Evolutionary conservation across 768 basidiomycete genomes (phyloP).

Genomic region (Calocybe indica): DNA sequence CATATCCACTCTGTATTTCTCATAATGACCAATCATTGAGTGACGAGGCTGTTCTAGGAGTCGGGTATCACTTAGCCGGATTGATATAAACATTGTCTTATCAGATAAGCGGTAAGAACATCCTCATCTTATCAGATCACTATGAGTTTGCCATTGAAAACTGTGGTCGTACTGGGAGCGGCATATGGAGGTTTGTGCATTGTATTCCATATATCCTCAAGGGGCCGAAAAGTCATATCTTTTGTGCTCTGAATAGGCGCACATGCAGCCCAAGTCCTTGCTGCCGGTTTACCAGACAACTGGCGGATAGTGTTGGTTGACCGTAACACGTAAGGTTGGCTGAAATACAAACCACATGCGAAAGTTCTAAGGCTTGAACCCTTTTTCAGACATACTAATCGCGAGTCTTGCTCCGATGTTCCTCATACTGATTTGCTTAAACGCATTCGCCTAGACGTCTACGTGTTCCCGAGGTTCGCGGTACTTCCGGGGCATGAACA

Average conservation of each 20-base stretch:
- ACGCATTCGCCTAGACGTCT: conserved; percentile 33
- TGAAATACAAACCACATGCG: not conserved
- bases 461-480: conserved; percentile 52
- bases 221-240: not conserved
- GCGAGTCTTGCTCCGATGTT: conserved; percentile 16
- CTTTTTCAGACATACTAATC: conserved; percentile 38
- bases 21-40: too few species aligned
- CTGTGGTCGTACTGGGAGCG: conserved; percentile 49
- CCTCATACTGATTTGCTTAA: not conserved
- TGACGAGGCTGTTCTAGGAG: conserved; percentile 10
- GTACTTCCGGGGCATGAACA: conserved; percentile 57
- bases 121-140: conserved; percentile 3
- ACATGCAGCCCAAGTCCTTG: conserved; percentile 43
- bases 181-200: conserved; percentile 47
- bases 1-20: too few species aligned
- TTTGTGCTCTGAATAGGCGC: conserved; percentile 26
- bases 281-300: conserved; percentile 38
- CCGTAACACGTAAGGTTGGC: conserved; percentile 44
- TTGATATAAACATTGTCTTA: not conserved
- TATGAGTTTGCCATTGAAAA: conserved; percentile 15
- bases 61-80: conserved; percentile 13
- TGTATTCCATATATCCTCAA: conserved; percentile 4
- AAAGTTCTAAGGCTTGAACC: not conserved
- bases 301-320: conserved; percentile 57
- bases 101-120: not conserved